Base-by-base conservation (phyloP, 139 green algal species). In the Yamagishiella unicocca region DNA sequence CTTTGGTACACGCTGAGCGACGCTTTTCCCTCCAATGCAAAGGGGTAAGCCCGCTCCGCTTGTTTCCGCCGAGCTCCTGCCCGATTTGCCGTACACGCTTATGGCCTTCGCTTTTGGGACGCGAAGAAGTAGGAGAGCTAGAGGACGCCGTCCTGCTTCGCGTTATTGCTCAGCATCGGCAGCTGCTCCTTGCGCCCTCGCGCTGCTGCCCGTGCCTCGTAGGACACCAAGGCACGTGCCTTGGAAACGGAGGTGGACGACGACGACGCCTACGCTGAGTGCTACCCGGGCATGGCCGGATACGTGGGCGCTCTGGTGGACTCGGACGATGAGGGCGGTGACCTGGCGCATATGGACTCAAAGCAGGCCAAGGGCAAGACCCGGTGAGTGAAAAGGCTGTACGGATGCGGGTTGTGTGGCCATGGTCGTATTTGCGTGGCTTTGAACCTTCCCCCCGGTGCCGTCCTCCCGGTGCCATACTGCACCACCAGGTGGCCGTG, bases 231-330 rank as follows among this genome's bases (percentile, higher is more conserved):
- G 43, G n/a, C 68, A 3, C 46, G 82, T 46, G 53, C n/a, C 5
- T 10, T 55, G 27, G 68, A 86, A 33, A 22, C 19, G 5, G 54
- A 82, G 61, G 88, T 90, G 31, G 92, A 89, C 82, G 86, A 91
- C 17, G 92, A 92, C 14, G 89, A 93, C 38, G 93, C 91, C 2
- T 97, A 97, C 84, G 90, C 43, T 0, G 94, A 97, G 89, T 95
- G 66, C 90, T 94, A 93, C 62, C 92, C 90, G 19, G 78, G 85
- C 31, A 87, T 87, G 74, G 50, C 43, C 1, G 89, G 77, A 25
- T 81, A 61, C 46, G 83, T 78, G 40, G 61, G 78, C 1, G 89
- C 66, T 8, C 80, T 83, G 45, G 83, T 90, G 31, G 82, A 81
- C 61, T 78, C 70, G 24, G 89, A 92, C 82, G 76, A 91, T 64